Conservation (phyloP, 2,329 filamentous ascomycete genomes). For the Mycosphaerella arachidis region DNA sequence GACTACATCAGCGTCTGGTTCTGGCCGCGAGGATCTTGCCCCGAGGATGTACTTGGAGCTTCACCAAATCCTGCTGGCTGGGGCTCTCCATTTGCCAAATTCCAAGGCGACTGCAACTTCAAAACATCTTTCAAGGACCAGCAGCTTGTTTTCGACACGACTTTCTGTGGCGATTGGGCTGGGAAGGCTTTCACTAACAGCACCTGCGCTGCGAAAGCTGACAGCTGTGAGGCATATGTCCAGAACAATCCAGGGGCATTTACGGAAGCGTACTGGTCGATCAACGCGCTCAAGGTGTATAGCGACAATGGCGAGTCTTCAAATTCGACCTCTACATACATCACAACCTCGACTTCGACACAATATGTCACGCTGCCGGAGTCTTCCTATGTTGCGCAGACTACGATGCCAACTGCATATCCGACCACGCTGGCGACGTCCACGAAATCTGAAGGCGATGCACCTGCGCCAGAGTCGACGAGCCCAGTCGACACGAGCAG, state of each 20-base stretch:
- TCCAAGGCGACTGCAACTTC: conserved; percentile 44
- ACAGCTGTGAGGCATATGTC: conserved; percentile 32
- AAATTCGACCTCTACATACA: conserved; percentile 1
- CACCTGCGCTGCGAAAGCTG: conserved; percentile 31
- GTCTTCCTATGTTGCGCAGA: neutral
- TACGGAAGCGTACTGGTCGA: conserved; percentile 38
- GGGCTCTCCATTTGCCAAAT: conserved; percentile 61
- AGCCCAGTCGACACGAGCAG: neutral
- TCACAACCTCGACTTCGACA: neutral
- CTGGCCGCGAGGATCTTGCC: conserved; percentile 35
- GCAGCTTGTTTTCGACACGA: conserved; percentile 62
- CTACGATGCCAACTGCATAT: neutral
- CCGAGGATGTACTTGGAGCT: conserved; percentile 40
- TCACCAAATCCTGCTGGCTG: conserved; percentile 58
- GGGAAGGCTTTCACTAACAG: conserved; percentile 30
- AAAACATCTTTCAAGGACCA: conserved; percentile 33
- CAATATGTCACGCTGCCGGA: neutral
- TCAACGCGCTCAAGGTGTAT: conserved; percentile 40
- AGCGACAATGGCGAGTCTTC: conserved; percentile 12
- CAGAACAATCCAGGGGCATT: conserved; percentile 34
- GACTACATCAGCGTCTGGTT: conserved; percentile 34
- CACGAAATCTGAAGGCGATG: neutral
- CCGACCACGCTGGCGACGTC: neutral
- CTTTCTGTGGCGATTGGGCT: conserved; percentile 41
- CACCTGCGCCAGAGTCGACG: neutral